Conservation (phyloP, 208 protist species). For the Leishmania lainsoni region DNA sequence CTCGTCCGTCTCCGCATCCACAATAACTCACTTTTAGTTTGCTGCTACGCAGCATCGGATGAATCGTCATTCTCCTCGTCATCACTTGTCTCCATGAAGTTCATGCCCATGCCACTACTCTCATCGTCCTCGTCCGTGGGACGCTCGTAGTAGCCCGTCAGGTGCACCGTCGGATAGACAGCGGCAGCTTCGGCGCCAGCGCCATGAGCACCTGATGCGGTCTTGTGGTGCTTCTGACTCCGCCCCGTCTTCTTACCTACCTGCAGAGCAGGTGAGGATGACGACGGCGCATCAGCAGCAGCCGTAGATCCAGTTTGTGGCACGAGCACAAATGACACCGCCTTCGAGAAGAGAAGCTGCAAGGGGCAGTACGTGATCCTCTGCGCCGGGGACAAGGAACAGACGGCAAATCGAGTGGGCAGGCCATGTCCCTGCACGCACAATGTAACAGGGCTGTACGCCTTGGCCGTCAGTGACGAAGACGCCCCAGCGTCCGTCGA, state of each 20-base stretch:
- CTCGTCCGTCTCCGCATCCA: not conserved
- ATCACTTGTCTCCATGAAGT: constrained; percentile 32
- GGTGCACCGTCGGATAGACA: constrained; percentile 59
- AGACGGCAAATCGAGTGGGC: constrained; percentile 60
- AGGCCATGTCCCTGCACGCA: constrained; percentile 72
- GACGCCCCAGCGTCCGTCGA: constrained; percentile 3
- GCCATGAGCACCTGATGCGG: not conserved
- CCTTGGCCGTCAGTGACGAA: not conserved
- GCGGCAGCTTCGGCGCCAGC: not conserved
- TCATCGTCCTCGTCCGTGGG: constrained; percentile 49
- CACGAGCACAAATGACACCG: constrained; percentile 66
- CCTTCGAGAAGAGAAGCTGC: constrained; percentile 70
- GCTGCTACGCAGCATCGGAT: not conserved
- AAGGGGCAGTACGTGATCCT: constrained; percentile 60
- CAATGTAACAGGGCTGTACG: constrained; percentile 56
- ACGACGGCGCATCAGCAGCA: not conserved
- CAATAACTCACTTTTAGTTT: not conserved
- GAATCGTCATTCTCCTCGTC: constrained; percentile 17
- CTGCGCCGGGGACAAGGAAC: constrained; percentile 49
- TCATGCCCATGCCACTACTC: constrained; percentile 21
- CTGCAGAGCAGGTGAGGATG: not conserved
- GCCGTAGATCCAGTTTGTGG: constrained; percentile 16
- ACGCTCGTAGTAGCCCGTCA: constrained; percentile 81
- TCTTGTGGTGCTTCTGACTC: not conserved
- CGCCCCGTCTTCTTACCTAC: constrained; percentile 18